A percentile compares a stretch with the other conserved stretches of the same genome.
phyloP scores from a whole-genome alignment of 1,284 basidiomycete genomes.

The Termitomyces sp. region DNA sequence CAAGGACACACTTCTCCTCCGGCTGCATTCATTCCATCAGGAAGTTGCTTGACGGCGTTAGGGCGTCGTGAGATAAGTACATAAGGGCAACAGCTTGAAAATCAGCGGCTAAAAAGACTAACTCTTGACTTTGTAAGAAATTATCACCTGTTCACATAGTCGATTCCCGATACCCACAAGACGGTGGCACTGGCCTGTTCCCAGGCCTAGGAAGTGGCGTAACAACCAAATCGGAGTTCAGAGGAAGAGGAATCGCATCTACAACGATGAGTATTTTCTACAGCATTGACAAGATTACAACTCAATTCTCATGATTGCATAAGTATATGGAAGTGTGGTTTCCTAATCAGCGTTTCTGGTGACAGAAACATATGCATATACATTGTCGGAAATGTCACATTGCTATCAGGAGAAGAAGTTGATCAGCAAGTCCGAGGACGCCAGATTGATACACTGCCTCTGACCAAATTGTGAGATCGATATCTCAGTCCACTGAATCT shows the following conservation, averaged over 20 bases:
- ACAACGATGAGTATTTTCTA: too few relatives aligned
- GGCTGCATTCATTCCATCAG: slow-evolving; percentile 48
- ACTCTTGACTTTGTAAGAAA: background rate
- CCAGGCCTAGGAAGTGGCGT: background rate
- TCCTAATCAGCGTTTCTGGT: too few relatives aligned
- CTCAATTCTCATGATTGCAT: background rate
- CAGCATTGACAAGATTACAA: background rate
- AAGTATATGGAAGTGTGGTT: background rate
- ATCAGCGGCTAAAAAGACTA: slow-evolving; percentile 42
- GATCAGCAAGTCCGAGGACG: background rate
- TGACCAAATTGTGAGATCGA: background rate
- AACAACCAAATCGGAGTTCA: background rate
- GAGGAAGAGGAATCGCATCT: background rate
- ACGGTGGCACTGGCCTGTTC: slow-evolving; percentile 5
- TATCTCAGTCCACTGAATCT: background rate
- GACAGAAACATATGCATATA: background rate
- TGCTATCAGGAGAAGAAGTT: background rate
- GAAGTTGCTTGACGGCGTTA: slow-evolving; percentile 46
- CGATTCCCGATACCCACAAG: background rate
- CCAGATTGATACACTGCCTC: background rate
- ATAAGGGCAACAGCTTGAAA: slow-evolving; percentile 29
- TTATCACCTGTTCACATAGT: background rate
- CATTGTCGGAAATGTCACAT: background rate
- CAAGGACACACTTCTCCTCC: slow-evolving; percentile 49
- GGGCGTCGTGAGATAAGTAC: slow-evolving; percentile 12